Evolutionary conservation across 371 early-diverging fungal genomes (phyloP), one percentile per base, ranked within the genome.

Genomic region (Mortierella sp.): DNA sequence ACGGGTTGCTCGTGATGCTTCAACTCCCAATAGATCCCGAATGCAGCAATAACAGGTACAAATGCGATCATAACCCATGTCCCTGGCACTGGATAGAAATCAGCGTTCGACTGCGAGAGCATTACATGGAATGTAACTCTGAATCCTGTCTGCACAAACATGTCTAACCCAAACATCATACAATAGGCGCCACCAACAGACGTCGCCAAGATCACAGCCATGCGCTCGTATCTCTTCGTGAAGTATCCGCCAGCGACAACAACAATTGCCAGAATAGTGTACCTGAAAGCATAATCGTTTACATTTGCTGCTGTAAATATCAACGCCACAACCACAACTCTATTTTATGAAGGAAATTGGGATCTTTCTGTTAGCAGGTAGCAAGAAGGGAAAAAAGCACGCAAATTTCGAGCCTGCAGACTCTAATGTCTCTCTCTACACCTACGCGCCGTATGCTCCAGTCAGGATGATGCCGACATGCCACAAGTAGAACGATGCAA

Each of bases 81-180:
- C 1, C 81, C 76, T 11, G 73, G 35, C 1, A 58, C 54, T 16
- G 81, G 76, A 26, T 81, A 28, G 63, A 81, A 81, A 9, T 18
- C 57, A 2, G 40, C 70, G 3, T 47, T 71, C 11, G 76, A 75
- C 32, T 81, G 81, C 1, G 81, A 81, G 47, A 81, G 76, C 37
- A 81, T 75, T 40, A 81, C 81, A 66, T 81, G 73, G 64, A 72
- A 75, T 0, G 81, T 75, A 10, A 58, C 37, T 22, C 86, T 66
- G 72, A 90, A 89, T 28, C 86, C 87, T 9, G 89, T 84, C 51
- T 89, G 85, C 39, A 86, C 86, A 77, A 89, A 90, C 69, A 90
- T 75, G 68, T 90, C 91, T 28, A 89, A 64, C 69, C 91, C 91
- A 64, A 86, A 77, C 67, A 90, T 87, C 67, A 90, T 85, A 22